Evolutionary conservation across 1,284 basidiomycete species (phyloP).

Genomic region (Leccinum fallax): DNA sequence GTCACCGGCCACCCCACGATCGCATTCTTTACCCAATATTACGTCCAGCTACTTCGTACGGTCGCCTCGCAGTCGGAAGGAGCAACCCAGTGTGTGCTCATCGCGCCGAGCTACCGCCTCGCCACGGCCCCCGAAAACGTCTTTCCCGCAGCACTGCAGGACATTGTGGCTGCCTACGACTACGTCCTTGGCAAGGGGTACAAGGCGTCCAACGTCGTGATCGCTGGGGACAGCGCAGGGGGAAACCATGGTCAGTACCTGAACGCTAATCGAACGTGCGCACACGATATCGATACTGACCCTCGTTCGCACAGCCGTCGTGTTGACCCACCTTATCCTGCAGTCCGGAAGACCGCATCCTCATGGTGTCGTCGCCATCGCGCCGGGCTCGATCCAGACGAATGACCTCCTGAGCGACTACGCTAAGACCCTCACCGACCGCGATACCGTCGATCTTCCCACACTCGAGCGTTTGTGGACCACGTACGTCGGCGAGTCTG

Average conservation of each 20-base stretch:
- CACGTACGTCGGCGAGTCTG: conserved; percentile 20
- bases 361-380: not conserved
- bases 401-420: conserved; percentile 1
- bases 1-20: conserved; percentile 23
- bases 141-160: conserved; percentile 28
- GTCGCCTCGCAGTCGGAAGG: conserved; percentile 4
- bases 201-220: conserved; percentile 16
- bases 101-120: conserved; percentile 29
- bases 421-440: not conserved
- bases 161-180: conserved; percentile 30
- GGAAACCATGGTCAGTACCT: conserved; percentile 24
- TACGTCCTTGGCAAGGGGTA: conserved; percentile 27
- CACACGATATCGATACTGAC: not conserved
- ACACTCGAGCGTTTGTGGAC: accelerated
- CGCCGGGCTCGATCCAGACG: not conserved
- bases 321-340: not conserved
- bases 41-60: conserved; percentile 15
- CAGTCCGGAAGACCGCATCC: not conserved
- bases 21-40: conserved; percentile 5
- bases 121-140: conserved; percentile 26
- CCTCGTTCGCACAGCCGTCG: not conserved
- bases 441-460: conserved; percentile 2
- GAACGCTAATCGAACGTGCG: not conserved
- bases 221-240: conserved; percentile 32
- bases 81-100: conserved; percentile 10